Percentiles rank a stretch among this genome's conserved stretches.
Conservation (phyloP, 768 basidiomycete genomes). For the Mycena chlorophos region DNA sequence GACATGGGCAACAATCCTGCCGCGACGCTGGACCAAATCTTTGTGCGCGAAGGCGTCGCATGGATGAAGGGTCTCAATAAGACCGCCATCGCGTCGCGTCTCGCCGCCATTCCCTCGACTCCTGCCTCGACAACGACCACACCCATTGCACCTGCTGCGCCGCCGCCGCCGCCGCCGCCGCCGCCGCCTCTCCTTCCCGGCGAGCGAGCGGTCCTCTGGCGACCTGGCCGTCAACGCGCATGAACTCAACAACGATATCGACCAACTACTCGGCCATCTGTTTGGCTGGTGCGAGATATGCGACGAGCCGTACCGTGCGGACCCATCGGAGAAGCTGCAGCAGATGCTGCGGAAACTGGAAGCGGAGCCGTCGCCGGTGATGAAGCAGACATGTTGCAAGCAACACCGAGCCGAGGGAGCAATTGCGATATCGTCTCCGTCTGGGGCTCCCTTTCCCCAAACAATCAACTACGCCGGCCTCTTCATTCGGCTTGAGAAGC, state of each 20-base stretch:
- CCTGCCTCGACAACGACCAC: too few species aligned
- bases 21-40: background rate
- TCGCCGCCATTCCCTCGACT: too few species aligned
- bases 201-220: too few species aligned
- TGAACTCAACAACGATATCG: too few species aligned
- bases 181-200: too few species aligned
- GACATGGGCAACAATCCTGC: background rate
- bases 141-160: too few species aligned
- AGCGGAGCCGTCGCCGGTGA: background rate
- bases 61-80: background rate
- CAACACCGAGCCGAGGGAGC: background rate
- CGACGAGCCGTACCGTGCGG: background rate
- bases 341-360: background rate
- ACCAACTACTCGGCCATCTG: too few species aligned
- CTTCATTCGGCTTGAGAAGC: background rate
- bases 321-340: background rate
- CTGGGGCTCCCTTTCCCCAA: background rate
- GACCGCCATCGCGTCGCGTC: too few species aligned
- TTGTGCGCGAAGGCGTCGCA: background rate
- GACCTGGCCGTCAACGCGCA: too few species aligned
- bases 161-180: too few species aligned
- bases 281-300: background rate
- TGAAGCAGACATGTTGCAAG: background rate
- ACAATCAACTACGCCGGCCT: background rate
- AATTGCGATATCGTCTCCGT: background rate